These are phyloP conservation scores for Pyrenochaeta sp. DNA, from an alignment of 2,329 filamentous ascomycete species.

Conservation along the genomic window DNA sequence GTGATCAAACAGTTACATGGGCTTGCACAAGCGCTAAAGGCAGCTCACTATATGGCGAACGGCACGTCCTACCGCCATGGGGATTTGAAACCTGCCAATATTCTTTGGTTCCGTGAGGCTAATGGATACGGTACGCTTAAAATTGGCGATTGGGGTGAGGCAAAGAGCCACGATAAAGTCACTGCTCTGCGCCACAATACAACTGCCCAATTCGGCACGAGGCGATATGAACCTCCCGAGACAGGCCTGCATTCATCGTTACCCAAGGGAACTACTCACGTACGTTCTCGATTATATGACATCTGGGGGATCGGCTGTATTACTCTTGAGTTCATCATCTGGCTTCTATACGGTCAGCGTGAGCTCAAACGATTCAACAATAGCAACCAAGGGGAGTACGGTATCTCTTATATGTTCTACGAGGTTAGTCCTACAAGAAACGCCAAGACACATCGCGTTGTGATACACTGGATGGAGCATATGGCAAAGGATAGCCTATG, in stretches of 20 bases:
- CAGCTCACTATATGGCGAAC: slow-evolving; percentile 11
- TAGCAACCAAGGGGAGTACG: neutral
- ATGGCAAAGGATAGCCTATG: slow-evolving; percentile 9
- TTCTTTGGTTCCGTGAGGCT: slow-evolving; percentile 36
- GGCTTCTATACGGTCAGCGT: slow-evolving; percentile 26
- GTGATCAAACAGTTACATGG: slow-evolving; percentile 20
- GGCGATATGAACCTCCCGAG: slow-evolving; percentile 27
- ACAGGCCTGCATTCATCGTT: neutral
- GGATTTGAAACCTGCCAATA: slow-evolving; percentile 51
- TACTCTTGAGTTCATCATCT: slow-evolving; percentile 29
- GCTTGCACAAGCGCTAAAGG: slow-evolving; percentile 27
- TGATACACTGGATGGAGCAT: slow-evolving; percentile 9
- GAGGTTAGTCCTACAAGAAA: neutral
- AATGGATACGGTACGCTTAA: slow-evolving; percentile 19
- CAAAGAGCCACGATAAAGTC: slow-evolving; percentile 9
- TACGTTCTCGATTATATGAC: slow-evolving; percentile 30
- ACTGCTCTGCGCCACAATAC: slow-evolving; percentile 7
- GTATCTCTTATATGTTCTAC: neutral
- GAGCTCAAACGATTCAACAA: slow-evolving; percentile 7
- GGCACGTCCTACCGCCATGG: slow-evolving; percentile 34
- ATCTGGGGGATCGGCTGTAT: slow-evolving; percentile 38
- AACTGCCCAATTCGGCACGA: slow-evolving; percentile 16
- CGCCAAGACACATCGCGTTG: slow-evolving; percentile 3
- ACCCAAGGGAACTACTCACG: neutral
- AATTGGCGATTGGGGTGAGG: slow-evolving; percentile 25